phyloP scores from a whole-genome alignment of 2,329 filamentous ascomycete genomes.

The Ascochyta pisi region DNA sequence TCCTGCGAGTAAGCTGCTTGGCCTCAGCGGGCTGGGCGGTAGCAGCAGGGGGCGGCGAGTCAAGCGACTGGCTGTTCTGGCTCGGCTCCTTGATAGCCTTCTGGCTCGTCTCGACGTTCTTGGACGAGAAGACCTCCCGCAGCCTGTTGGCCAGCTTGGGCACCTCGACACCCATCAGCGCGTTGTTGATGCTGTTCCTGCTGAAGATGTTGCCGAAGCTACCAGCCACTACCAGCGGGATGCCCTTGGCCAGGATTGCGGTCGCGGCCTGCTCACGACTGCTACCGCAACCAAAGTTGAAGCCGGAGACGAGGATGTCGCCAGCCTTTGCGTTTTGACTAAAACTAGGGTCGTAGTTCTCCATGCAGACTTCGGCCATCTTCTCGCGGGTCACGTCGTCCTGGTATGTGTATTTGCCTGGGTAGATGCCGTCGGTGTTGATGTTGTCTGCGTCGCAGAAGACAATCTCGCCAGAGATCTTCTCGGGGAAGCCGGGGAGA shows the following conservation, averaged over 20 bases:
- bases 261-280: conserved; percentile 89
- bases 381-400: conserved; percentile 76
- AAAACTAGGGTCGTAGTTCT: conserved; percentile 87
- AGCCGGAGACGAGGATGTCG: conserved; percentile 85
- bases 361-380: conserved; percentile 92
- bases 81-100: conserved; percentile 59
- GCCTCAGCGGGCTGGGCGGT: conserved; percentile 50
- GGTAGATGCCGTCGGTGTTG: conserved; percentile 92
- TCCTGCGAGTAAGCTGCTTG: conserved; percentile 71
- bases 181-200: conserved; percentile 81
- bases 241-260: conserved; percentile 79
- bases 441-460: conserved; percentile 88
- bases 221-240: conserved; percentile 79
- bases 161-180: conserved; percentile 74
- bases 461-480: conserved; percentile 83
- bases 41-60: conserved; percentile 53
- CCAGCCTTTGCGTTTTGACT: conserved; percentile 66
- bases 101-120: conserved; percentile 34
- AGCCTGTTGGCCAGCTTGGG: conserved; percentile 71
- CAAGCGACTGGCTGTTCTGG: conserved; percentile 59
- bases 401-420: conserved; percentile 90
- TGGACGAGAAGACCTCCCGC: conserved; percentile 63
- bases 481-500: conserved; percentile 84
- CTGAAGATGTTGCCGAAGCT: conserved; percentile 86
- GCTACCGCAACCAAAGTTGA: conserved; percentile 86